Evolutionary conservation across 2,329 filamentous ascomycete genomes (phyloP).

Genomic region (Aspergillus pseudotamarii): DNA sequence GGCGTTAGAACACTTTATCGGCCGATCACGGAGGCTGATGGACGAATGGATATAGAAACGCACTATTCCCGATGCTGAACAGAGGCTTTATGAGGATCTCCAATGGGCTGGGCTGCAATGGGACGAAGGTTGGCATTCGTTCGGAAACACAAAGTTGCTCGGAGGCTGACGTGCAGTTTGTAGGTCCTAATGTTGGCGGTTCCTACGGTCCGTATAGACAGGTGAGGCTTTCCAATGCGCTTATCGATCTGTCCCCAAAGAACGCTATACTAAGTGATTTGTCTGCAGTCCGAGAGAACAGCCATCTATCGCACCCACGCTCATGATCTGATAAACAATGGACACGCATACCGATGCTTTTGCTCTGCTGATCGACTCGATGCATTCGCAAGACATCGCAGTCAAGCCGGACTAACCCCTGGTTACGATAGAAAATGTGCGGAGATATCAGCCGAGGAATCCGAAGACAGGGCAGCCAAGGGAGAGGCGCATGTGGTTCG

Average conservation of each 20-base stretch:
- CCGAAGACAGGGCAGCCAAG: slow-evolving; percentile 67
- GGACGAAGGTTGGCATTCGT: slow-evolving; percentile 73
- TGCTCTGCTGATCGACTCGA: slow-evolving; percentile 75
- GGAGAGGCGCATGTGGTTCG: slow-evolving; percentile 78
- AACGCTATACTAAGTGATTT: neutral
- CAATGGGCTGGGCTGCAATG: slow-evolving; percentile 86
- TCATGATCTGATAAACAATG: slow-evolving; percentile 66
- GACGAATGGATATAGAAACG: slow-evolving; percentile 63
- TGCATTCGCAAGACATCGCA: slow-evolving; percentile 64
- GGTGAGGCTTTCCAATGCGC: slow-evolving; percentile 51
- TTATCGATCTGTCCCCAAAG: neutral
- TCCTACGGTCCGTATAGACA: slow-evolving; percentile 84
- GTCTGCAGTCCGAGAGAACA: slow-evolving; percentile 72
- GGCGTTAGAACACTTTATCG: slow-evolving; percentile 20
- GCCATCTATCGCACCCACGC: slow-evolving; percentile 72
- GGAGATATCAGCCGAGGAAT: slow-evolving; percentile 66
- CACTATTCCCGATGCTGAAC: slow-evolving; percentile 77
- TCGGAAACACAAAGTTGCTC: slow-evolving; percentile 13
- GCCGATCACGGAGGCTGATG: neutral
- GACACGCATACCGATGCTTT: slow-evolving; percentile 90
- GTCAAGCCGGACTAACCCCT: slow-evolving; percentile 59
- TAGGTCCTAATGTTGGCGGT: slow-evolving; percentile 78
- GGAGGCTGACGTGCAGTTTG: slow-evolving; percentile 1
- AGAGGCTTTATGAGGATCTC: slow-evolving; percentile 75
- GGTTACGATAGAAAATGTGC: slow-evolving; percentile 76